These are phyloP conservation scores for Colletotrichum godetiae DNA, from an alignment of 2,329 filamentous ascomycete species.

Conservation along the genomic window DNA sequence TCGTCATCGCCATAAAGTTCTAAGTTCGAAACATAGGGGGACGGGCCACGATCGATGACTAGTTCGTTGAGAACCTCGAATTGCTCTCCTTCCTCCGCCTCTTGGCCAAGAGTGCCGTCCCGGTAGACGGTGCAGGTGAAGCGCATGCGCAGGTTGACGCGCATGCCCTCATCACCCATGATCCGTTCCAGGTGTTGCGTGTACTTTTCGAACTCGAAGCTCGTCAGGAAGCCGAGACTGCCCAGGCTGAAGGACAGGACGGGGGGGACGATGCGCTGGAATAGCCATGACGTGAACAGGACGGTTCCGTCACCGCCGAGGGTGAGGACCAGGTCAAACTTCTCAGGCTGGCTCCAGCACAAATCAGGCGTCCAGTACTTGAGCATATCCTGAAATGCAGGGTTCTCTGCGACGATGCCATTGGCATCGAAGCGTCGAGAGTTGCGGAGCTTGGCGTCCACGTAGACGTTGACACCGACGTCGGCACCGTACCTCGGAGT, in stretches of 20 bases:
- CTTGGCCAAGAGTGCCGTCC: conserved; percentile 68
- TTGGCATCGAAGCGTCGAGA: conserved; percentile 89
- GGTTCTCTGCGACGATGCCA: conserved; percentile 78
- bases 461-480: conserved; percentile 95
- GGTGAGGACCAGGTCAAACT: conserved; percentile 93
- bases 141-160: conserved; percentile 96
- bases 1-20: conserved; percentile 97
- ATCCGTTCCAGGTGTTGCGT: conserved; percentile 87
- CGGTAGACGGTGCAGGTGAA: conserved; percentile 98
- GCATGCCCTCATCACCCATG: conserved; percentile 96
- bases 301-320: conserved; percentile 90
- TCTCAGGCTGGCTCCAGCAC: conserved; percentile 93
- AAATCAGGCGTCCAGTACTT: conserved; percentile 97
- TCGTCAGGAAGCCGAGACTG: conserved; percentile 88
- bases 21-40: conserved; percentile 95
- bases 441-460: conserved; percentile 92
- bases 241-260: conserved; percentile 87
- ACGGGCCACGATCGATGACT: conserved; percentile 96
- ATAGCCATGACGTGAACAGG: conserved; percentile 91
- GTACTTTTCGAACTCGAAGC: conserved; percentile 88
- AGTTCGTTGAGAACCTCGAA: conserved; percentile 99
- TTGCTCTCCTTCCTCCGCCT: conserved; percentile 88
- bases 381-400: conserved; percentile 84
- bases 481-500: conserved; percentile 91
- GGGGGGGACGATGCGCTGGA: conserved; percentile 87